Evolutionary conservation across 208 protist genomes (phyloP).

Genomic region (Trypanosoma cruzi): DNA sequence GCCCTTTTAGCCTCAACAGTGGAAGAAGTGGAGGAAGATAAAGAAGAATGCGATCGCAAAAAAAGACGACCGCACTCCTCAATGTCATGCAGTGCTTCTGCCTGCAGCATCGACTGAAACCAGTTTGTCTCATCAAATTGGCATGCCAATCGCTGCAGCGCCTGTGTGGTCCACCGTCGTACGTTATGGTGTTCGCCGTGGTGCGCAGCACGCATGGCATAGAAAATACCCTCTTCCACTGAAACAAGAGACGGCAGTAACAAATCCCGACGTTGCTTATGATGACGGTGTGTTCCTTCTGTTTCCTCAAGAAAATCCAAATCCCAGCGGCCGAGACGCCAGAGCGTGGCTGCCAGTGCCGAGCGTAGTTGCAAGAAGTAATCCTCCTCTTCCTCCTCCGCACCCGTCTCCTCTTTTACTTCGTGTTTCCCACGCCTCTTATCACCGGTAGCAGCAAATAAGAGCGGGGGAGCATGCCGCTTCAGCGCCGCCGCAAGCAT

Average conservation of each 20-base stretch:
- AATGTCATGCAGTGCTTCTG: conserved; percentile 59
- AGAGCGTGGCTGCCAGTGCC: conserved; percentile 50
- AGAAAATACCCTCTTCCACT: conserved; percentile 32
- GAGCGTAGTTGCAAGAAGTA: conserved; percentile 26
- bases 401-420: background rate
- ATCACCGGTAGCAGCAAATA: background rate
- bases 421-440: background rate
- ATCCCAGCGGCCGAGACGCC: conserved; percentile 51
- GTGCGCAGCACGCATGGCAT: conserved; percentile 14
- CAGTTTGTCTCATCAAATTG: conserved; percentile 43
- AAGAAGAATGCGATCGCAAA: background rate
- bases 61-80: conserved; percentile 30
- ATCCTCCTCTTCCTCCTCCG: background rate
- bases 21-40: background rate
- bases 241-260: conserved; percentile 32
- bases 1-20: background rate
- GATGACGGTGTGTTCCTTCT: background rate
- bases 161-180: conserved; percentile 29
- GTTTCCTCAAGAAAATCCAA: conserved; percentile 1
- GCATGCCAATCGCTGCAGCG: conserved; percentile 30
- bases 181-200: conserved; percentile 15
- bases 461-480: background rate
- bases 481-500: conserved; percentile 22
- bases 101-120: conserved; percentile 35
- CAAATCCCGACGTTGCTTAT: conserved; percentile 26